Evolutionary conservation across 495 filamentous ascomycete species (phyloP).

Genomic region (Aspergillus bridgeri): DNA sequence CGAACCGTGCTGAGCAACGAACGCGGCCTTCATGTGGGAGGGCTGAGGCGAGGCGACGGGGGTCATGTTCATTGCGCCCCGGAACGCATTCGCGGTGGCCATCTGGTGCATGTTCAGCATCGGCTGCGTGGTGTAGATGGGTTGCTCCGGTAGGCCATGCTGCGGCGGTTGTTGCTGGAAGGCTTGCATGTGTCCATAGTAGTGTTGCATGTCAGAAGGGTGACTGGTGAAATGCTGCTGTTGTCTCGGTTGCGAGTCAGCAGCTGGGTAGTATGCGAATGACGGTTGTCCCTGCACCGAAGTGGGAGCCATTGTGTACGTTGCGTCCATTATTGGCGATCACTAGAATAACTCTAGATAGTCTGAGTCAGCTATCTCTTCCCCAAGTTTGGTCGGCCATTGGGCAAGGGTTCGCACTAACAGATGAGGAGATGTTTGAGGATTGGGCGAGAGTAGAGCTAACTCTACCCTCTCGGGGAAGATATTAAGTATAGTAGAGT

Average conservation of each 20-base stretch:
- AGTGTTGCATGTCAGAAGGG: constrained; percentile 49
- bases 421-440: constrained; percentile 14
- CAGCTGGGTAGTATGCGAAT: constrained; percentile 91
- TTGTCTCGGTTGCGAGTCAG: constrained; percentile 64
- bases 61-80: constrained; percentile 57
- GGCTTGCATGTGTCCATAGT: constrained; percentile 48
- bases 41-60: constrained; percentile 77
- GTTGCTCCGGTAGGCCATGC: constrained; percentile 31
- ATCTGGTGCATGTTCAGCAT: constrained; percentile 75
- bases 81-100: constrained; percentile 59
- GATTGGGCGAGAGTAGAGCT: constrained; percentile 7
- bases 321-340: constrained; percentile 49
- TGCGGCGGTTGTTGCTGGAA: constrained; percentile 38
- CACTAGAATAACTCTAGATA: constrained; percentile 8
- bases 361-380: background rate
- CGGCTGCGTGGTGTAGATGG: constrained; percentile 34
- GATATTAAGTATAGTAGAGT: constrained; percentile 22
- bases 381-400: background rate
- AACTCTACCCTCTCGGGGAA: constrained; percentile 11
- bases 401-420: constrained; percentile 13
- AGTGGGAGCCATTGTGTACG: constrained; percentile 48
- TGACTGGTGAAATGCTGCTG: constrained; percentile 84
- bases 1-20: constrained; percentile 66
- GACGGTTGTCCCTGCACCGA: constrained; percentile 66
- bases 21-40: constrained; percentile 69